Conservation (phyloP, 2,329 filamentous ascomycete species). For the Tolypocladium nubicola region DNA sequence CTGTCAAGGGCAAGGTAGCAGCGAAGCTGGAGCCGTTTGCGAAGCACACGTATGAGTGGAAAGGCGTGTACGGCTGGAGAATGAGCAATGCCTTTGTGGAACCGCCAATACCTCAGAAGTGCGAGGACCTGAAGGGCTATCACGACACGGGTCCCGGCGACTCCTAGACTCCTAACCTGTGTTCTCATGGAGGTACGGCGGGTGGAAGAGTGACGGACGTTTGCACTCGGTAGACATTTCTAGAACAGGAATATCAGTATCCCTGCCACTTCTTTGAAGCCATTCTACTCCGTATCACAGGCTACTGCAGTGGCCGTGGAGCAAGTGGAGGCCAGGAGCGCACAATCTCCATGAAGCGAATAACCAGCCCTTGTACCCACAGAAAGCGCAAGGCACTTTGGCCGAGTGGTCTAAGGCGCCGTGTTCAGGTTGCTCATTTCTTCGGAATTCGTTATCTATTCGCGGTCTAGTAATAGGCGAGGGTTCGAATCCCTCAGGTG, state of each 20-base stretch:
- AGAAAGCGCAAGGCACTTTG: constrained; percentile 12
- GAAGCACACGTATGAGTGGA: neutral
- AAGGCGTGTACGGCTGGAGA: neutral
- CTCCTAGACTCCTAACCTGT: neutral
- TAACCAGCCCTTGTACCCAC: neutral
- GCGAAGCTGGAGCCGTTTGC: constrained; percentile 16
- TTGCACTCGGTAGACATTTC: too few species aligned
- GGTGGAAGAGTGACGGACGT: too few species aligned
- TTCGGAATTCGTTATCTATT: neutral
- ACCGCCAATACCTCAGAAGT: neutral
- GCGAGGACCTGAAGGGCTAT: neutral
- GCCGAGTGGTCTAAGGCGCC: constrained; percentile 14
- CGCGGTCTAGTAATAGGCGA: constrained; percentile 18
- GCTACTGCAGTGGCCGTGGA: too few species aligned
- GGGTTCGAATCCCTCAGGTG: constrained; percentile 21
- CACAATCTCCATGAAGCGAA: too few species aligned
- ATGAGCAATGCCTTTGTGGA: neutral
- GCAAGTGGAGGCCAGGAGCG: too few species aligned
- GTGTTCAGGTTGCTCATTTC: constrained; percentile 7
- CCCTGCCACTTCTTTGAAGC: too few species aligned
- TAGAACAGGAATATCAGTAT: too few species aligned
- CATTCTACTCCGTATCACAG: too few species aligned
- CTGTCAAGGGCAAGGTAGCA: constrained; percentile 12
- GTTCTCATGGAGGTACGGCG: neutral
- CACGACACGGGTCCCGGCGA: neutral